These are phyloP conservation scores for Petunia secreta DNA, from an alignment of 257 asterid genomes.

Conservation along the genomic window DNA sequence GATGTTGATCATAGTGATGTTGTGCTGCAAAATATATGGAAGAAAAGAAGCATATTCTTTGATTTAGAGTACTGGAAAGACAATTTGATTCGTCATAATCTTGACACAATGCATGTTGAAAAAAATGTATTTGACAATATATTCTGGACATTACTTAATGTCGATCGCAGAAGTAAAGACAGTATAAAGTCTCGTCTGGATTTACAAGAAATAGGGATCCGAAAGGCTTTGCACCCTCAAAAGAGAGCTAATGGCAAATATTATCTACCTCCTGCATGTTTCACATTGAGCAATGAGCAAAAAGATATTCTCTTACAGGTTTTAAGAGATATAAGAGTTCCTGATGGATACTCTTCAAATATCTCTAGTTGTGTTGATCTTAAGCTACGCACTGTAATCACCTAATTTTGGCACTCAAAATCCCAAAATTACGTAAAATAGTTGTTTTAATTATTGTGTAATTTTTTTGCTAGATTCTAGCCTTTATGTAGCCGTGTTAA, in stretches of 20 bases:
- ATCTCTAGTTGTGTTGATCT: constrained; percentile 7
- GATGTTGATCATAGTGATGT: not conserved
- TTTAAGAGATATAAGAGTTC: not conserved
- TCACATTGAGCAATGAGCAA: not conserved
- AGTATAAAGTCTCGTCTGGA: constrained; percentile 14
- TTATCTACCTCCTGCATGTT: constrained; percentile 15
- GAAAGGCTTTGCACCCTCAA: not conserved
- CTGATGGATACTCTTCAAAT: constrained; percentile 12
- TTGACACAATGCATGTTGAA: constrained; percentile 26
- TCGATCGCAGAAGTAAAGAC: constrained; percentile 24
- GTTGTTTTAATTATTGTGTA: too few species aligned
- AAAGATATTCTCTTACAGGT: not conserved
- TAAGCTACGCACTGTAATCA: too few species aligned
- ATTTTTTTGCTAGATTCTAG: too few species aligned
- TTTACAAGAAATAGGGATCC: constrained; percentile 15
- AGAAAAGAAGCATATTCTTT: constrained; percentile 27
- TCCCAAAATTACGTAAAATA: too few species aligned
- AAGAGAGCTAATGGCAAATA: not conserved
- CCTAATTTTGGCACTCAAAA: too few species aligned
- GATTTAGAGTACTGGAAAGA: constrained; percentile 29
- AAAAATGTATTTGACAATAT: constrained; percentile 19
- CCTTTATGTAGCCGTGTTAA: too few species aligned
- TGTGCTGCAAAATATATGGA: constrained; percentile 11
- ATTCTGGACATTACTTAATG: not conserved
- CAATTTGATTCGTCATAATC: constrained; percentile 14